Conservation (phyloP, 2,329 filamentous ascomycete genomes). For the Aspergillus transmontanensis region DNA sequence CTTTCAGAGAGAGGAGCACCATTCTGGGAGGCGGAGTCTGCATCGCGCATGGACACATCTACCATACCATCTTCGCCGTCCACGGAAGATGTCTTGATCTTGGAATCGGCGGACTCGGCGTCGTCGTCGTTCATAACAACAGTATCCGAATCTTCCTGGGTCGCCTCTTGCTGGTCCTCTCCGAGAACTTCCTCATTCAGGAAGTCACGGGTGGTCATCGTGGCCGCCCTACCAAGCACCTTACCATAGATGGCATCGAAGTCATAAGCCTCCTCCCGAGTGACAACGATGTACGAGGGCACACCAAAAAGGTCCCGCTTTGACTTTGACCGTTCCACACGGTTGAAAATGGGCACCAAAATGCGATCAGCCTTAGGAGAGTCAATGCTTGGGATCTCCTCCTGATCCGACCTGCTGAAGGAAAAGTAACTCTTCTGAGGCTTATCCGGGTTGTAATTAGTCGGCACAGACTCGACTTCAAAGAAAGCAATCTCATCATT, state of each 20-base stretch:
- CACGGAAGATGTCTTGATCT: conserved; percentile 75
- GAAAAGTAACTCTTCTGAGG: conserved; percentile 49
- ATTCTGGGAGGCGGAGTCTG: conserved; percentile 26
- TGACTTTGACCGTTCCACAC: conserved; percentile 30
- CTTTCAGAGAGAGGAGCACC: conserved; percentile 43
- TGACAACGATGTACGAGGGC: conserved; percentile 70
- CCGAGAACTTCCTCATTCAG: conserved; percentile 56
- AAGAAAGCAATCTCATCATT: conserved; percentile 69
- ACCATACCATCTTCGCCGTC: conserved; percentile 90
- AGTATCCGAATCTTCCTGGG: conserved; percentile 65
- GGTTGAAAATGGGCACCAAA: conserved; percentile 53
- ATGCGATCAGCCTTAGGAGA: conserved; percentile 50
- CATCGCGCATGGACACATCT: conserved; percentile 81
- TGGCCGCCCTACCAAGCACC: conserved; percentile 72
- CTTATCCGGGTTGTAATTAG: conserved; percentile 67
- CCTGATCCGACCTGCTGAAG: conserved; percentile 37
- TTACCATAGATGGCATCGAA: conserved; percentile 78
- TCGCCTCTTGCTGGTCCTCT: conserved; percentile 54
- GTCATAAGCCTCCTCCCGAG: conserved; percentile 68
- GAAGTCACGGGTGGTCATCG: conserved; percentile 71
- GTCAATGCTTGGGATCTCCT: conserved; percentile 43
- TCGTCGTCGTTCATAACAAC: conserved; percentile 65
- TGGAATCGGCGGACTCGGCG: conserved; percentile 67
- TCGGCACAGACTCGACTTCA: conserved; percentile 77
- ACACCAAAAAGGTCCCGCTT: conserved; percentile 43